A percentile compares a stretch with the other conserved stretches of the same genome.
Evolutionary conservation across 2,329 filamentous ascomycete species (phyloP).

Genomic region (Trichoderma endophyticum): DNA sequence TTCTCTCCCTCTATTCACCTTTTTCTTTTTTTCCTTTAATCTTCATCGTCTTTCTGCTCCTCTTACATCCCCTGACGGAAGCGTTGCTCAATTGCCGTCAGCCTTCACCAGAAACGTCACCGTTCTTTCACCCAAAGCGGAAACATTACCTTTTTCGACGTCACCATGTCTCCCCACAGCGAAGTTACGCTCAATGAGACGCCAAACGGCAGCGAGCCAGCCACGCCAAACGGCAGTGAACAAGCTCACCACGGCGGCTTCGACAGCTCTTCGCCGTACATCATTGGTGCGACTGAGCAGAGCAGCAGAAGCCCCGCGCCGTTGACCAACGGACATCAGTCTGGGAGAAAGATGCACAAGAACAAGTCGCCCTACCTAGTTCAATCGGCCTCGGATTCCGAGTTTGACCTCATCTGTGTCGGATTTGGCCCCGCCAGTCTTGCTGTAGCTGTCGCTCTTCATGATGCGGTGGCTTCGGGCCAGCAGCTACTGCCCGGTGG

Average conservation of each 20-base stretch:
- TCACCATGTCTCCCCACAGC: constrained; percentile 37
- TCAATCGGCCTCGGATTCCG: constrained; percentile 55
- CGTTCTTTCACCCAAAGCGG: background rate
- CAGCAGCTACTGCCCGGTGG: constrained; percentile 40
- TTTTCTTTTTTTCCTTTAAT: background rate
- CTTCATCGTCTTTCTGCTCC: background rate
- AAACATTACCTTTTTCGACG: background rate
- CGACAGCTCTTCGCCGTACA: background rate
- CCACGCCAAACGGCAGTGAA: constrained; percentile 18
- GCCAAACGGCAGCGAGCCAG: constrained; percentile 22
- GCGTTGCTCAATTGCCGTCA: background rate
- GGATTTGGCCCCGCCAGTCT: constrained; percentile 92
- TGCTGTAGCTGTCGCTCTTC: constrained; percentile 81
- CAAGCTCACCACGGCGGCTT: constrained; percentile 9
- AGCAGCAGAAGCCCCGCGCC: constrained; percentile 21
- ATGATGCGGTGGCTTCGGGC: constrained; percentile 66
- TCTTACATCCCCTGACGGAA: background rate
- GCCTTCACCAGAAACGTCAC: background rate
- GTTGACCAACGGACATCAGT: constrained; percentile 19
- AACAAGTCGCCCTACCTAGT: constrained; percentile 37
- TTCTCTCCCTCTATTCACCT: background rate
- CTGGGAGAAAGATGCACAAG: background rate
- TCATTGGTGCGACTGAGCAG: background rate
- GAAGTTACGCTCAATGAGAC: constrained; percentile 30
- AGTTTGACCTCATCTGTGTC: constrained; percentile 84